Evolutionary conservation across 305 asterid species (phyloP), one percentile per base, ranked within the genome.

Genomic region (Withania somnifera): DNA sequence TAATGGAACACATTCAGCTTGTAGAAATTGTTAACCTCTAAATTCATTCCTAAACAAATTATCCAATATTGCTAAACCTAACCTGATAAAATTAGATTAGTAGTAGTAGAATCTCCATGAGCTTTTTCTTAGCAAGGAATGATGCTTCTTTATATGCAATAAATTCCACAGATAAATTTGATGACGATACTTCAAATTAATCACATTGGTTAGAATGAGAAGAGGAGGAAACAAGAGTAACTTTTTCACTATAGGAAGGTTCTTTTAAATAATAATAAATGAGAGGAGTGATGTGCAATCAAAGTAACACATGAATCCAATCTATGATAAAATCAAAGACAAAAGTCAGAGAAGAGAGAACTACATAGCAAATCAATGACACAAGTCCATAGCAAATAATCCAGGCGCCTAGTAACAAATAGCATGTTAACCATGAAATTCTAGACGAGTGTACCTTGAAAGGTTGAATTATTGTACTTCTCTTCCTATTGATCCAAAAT

Each of bases 401-500:
- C 38, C 77, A 14, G 45, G 0, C 14, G 7, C 38, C 58, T 45
- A 71, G 45, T 42, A 20, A 42, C 20, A 3, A 40, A 20, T 20
- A 22, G 3, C 20, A 68, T 68, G 19, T 38, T 68, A 19, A 40
- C 0, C 58, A 71, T 42, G 38, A 71, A 71, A 71, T 71, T 45
- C 58, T 14, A 7, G 11, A 45, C 38, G 24, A 45, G 9, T 28
- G 15, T 83, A 84, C 80, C 94, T 84, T 77, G 61, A 67, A 71
- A 61, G 82, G 42, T 67, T 64, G 60, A 79, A 77, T 84, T 85
- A 85, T 66, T 36, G 26, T 79, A 77, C 82, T 38, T 83, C 81
- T 79, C 80, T 84, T 76, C 88, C 84, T 45, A 88, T 50, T 17
- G 84, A 86, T 84, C 87, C 78, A 76, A 87, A 85, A 87, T 88